A percentile compares a stretch with the other conserved stretches of the same genome.
Evolutionary conservation across 805 yeast genomes (phyloP).

Genomic region (Kluyveromyces nonfermentans): DNA sequence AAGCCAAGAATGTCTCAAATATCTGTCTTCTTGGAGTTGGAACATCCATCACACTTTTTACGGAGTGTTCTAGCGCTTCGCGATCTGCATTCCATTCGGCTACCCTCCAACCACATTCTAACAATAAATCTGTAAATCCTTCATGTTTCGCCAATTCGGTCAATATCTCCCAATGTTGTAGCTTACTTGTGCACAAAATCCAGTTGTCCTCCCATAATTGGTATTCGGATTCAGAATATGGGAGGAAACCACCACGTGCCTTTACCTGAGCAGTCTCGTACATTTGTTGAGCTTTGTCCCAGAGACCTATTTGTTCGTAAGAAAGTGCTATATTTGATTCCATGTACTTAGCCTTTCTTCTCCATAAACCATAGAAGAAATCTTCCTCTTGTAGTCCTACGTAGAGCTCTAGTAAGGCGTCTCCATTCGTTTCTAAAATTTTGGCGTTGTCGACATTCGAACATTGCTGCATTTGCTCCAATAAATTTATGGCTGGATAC

Average conservation of each 20-base stretch:
- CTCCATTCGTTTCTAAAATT: constrained; percentile 77
- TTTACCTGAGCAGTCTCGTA: constrained; percentile 96
- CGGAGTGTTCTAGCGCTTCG: constrained; percentile 89
- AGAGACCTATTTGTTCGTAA: constrained; percentile 88
- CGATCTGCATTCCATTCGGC: constrained; percentile 97
- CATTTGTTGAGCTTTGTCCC: constrained; percentile 88
- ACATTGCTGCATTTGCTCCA: constrained; percentile 58
- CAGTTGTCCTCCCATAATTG: constrained; percentile 98
- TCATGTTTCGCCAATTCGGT: constrained; percentile 97
- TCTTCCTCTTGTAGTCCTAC: constrained; percentile 87
- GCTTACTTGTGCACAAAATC: constrained; percentile 93
- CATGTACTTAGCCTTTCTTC: constrained; percentile 87
- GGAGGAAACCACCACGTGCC: constrained; percentile 89
- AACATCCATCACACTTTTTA: constrained; percentile 94
- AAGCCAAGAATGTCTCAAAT: constrained; percentile 85
- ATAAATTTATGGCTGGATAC: constrained; percentile 77
- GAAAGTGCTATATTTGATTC: constrained; percentile 91
- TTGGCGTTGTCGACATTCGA: constrained; percentile 60
- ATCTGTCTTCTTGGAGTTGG: constrained; percentile 96
- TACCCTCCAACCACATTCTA: constrained; percentile 99
- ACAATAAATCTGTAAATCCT: constrained; percentile 85
- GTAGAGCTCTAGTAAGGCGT: constrained; percentile 84
- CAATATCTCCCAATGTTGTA: constrained; percentile 96
- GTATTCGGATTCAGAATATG: constrained; percentile 92
- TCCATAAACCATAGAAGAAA: constrained; percentile 96